These are phyloP conservation scores for Gastroboletus turbinatus DNA, from an alignment of 1,284 basidiomycete species.

Conservation along the genomic window DNA sequence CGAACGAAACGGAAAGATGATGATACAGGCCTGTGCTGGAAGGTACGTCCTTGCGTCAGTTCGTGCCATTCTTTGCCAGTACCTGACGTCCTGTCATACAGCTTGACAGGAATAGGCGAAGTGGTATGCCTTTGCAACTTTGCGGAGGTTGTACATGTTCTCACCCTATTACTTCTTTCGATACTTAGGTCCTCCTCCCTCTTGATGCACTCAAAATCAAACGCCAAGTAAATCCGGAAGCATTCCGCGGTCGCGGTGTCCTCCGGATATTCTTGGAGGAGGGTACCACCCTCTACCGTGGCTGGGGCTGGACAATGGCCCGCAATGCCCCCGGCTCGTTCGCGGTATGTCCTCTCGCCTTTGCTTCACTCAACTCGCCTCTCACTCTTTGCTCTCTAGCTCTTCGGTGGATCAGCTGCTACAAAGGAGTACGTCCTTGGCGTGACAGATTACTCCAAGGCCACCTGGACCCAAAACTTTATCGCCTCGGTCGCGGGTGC, in stretches of 20 bases:
- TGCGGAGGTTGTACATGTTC: neutral
- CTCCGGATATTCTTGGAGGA: slow-evolving; percentile 91
- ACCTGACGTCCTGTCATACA: slow-evolving; percentile 33
- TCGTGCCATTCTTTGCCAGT: neutral
- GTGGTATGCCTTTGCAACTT: slow-evolving; percentile 58
- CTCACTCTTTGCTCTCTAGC: slow-evolving; percentile 43
- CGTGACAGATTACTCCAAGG: slow-evolving; percentile 85
- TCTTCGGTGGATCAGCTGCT: slow-evolving; percentile 93
- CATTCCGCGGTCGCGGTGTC: slow-evolving; percentile 90
- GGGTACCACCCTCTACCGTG: slow-evolving; percentile 89
- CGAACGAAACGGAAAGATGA: slow-evolving; percentile 93
- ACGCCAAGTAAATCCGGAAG: slow-evolving; percentile 95
- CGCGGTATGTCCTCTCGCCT: slow-evolving; percentile 58
- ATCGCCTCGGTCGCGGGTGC: slow-evolving; percentile 93
- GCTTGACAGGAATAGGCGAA: slow-evolving; percentile 95
- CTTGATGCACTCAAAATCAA: slow-evolving; percentile 98
- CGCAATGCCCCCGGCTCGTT: slow-evolving; percentile 96
- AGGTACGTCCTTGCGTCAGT: slow-evolving; percentile 50
- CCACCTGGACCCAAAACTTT: slow-evolving; percentile 96
- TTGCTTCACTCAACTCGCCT: neutral
- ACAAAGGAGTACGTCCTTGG: slow-evolving; percentile 95
- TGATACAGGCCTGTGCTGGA: slow-evolving; percentile 95
- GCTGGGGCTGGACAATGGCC: slow-evolving; percentile 99
- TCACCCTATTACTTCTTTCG: neutral
- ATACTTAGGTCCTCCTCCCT: slow-evolving; percentile 77